Conservation (phyloP, 1,139 yeast species). For the Arxiozyma heterogenica region DNA sequence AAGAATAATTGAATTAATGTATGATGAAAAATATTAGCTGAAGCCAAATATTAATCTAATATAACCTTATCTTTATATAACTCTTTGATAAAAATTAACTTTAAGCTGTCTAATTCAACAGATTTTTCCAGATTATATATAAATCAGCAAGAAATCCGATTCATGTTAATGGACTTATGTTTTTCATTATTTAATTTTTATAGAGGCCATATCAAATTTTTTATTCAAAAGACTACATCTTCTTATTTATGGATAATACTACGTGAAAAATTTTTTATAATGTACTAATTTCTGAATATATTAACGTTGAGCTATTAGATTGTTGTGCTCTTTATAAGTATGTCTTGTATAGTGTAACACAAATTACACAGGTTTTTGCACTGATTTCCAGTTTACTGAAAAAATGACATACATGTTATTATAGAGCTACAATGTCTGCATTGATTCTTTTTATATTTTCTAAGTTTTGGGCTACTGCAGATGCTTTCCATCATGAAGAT, state of each 20-base stretch:
- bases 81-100: conserved; percentile 27
- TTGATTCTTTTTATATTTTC: conserved; percentile 44
- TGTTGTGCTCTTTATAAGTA: conserved; percentile 43
- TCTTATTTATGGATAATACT: conserved; percentile 7
- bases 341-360: conserved; percentile 53
- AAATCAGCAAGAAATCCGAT: conserved; percentile 49
- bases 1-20: conserved; percentile 36
- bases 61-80: conserved; percentile 35
- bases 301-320: conserved; percentile 36
- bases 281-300: conserved; percentile 7
- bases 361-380: conserved; percentile 68
- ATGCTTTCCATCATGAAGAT: conserved; percentile 53
- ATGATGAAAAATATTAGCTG: conserved; percentile 47
- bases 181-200: conserved; percentile 33
- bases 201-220: conserved; percentile 28
- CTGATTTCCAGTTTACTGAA: conserved; percentile 45
- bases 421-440: conserved; percentile 42
- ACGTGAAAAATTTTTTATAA: conserved; percentile 1
- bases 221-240: conserved; percentile 22
- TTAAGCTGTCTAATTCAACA: conserved; percentile 20
- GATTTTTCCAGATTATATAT: conserved; percentile 34
- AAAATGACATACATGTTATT: conserved; percentile 39
- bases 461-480: conserved; percentile 45
- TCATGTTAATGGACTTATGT: conserved; percentile 36
- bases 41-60: conserved; percentile 41